Evolutionary conservation across 768 basidiomycete species (phyloP).

Genomic region (Tephrocybe sp.): DNA sequence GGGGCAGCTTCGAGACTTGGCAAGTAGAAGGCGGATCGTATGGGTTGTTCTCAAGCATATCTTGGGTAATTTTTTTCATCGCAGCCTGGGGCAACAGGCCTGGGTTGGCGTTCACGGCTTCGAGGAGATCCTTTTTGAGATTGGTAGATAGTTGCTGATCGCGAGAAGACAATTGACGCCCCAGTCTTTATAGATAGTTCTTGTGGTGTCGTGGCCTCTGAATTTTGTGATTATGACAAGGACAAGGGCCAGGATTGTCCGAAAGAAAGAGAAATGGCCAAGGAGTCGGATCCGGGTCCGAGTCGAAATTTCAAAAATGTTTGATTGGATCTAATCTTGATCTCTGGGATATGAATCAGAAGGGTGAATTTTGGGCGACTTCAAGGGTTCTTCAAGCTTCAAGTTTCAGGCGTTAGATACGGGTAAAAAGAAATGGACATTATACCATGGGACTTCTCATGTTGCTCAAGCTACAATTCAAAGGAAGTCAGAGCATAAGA

Average conservation of each 20-base stretch:
- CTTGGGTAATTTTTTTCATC: constrained; percentile 30
- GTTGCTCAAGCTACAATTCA: too few species aligned
- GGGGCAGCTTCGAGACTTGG: constrained; percentile 52
- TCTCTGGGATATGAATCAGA: too few species aligned
- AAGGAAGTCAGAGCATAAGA: too few species aligned
- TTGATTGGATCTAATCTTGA: not conserved
- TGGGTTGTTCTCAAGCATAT: constrained; percentile 46
- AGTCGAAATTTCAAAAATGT: not conserved
- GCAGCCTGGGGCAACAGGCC: constrained; percentile 29
- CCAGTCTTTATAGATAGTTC: constrained; percentile 19
- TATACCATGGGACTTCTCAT: too few species aligned
- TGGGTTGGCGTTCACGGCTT: constrained; percentile 27
- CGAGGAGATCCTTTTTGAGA: constrained; percentile 22
- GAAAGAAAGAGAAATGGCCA: not conserved
- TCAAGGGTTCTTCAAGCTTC: too few species aligned
- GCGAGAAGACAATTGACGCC: constrained; percentile 20
- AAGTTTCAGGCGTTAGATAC: too few species aligned
- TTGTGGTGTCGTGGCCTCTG: too few species aligned
- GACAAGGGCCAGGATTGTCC: too few species aligned
- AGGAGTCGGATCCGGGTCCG: not conserved
- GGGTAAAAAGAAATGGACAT: too few species aligned
- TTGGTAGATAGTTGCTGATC: constrained; percentile 24
- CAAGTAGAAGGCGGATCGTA: constrained; percentile 48
- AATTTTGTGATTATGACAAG: too few species aligned
- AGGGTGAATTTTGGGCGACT: too few species aligned